Evolutionary conservation across 768 basidiomycete genomes (phyloP).

Genomic region (Suillus lakei): DNA sequence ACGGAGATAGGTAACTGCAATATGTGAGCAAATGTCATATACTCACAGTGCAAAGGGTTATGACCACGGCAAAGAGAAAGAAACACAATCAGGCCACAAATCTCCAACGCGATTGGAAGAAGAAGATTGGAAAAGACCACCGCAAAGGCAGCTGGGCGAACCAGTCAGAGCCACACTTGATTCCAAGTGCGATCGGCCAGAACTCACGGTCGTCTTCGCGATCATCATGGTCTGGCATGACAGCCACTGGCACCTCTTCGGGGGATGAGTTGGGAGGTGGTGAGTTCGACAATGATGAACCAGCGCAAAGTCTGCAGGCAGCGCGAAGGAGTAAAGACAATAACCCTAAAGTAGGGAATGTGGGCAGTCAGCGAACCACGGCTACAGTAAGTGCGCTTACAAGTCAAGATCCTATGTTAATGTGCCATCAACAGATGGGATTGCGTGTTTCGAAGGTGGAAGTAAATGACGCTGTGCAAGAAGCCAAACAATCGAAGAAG

Average conservation of each 20-base stretch:
- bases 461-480: neutral
- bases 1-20: too few relatives aligned
- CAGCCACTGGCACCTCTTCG: neutral
- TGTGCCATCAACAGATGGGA: slow-evolving; percentile 4
- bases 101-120: neutral
- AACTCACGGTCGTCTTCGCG: neutral
- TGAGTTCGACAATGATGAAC: neutral
- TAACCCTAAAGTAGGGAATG: slow-evolving; percentile 1
- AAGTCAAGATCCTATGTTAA: neutral
- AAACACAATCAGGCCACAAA: neutral
- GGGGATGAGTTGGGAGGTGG: neutral
- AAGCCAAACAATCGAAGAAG: neutral
- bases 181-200: neutral
- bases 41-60: neutral
- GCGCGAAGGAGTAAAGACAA: neutral
- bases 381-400: neutral
- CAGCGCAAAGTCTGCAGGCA: neutral
- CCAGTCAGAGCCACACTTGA: slow-evolving; percentile 1
- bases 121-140: neutral
- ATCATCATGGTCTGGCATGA: neutral
- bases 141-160: neutral
- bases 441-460: neutral
- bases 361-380: neutral
- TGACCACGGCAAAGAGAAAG: neutral
- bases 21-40: neutral